Conservation (phyloP, 2,329 filamentous ascomycete genomes). For the Pleomassaria siparia region DNA sequence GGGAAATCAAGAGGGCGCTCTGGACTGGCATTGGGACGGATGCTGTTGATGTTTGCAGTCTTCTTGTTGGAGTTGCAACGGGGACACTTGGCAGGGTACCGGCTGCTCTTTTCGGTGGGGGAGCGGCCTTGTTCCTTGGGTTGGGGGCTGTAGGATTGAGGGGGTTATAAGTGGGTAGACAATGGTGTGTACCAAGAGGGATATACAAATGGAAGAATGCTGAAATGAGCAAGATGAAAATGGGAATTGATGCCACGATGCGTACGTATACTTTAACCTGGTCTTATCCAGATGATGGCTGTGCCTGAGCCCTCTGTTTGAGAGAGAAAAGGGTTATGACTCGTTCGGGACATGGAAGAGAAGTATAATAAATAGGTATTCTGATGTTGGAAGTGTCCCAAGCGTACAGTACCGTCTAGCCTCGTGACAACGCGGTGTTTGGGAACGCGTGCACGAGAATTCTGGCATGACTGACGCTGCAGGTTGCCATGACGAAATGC, state of each 20-base stretch:
- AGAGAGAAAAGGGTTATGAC: no score
- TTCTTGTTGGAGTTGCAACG: slow-evolving; percentile 20
- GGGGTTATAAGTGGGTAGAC: slow-evolving; percentile 8
- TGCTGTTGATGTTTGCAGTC: slow-evolving; percentile 21
- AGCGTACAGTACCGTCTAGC: not conserved
- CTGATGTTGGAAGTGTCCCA: not conserved
- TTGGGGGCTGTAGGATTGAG: slow-evolving; percentile 20
- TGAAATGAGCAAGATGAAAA: not conserved
- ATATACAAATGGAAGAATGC: not conserved
- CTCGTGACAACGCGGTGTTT: slow-evolving; percentile 2
- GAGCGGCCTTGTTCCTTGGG: slow-evolving; percentile 15
- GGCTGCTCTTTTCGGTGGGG: slow-evolving; percentile 18
- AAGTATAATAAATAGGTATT: no score
- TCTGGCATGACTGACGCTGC: not conserved
- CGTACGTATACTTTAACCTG: no score
- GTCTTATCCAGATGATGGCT: no score
- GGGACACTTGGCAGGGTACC: slow-evolving; percentile 21
- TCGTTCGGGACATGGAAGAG: no score
- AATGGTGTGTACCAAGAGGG: not conserved
- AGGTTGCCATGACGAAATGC: slow-evolving; percentile 1
- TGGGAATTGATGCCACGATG: no score
- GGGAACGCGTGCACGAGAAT: not conserved
- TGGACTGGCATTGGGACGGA: slow-evolving; percentile 24
- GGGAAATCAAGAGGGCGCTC: slow-evolving; percentile 26
- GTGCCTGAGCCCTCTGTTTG: no score